Base-by-base conservation (phyloP, 345 rosid genomes). In the Pistacia vera region DNA sequence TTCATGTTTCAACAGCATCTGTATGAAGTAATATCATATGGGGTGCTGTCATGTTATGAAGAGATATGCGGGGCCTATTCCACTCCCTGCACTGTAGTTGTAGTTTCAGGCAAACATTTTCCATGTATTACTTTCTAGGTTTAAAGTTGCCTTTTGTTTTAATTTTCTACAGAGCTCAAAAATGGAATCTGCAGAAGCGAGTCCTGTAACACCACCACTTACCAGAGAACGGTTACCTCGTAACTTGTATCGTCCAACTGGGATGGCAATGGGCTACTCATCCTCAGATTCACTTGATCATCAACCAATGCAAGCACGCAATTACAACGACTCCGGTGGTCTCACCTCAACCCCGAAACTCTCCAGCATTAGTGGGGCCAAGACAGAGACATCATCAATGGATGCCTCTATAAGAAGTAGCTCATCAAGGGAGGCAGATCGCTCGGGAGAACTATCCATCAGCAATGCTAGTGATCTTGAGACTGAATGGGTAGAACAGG, bases 401-500 rank as follows among this genome's bases (percentile, higher is more conserved):
- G 98, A 93, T 70, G 93, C 98, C 35, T 90, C 99, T 1, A 83
- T 95, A 70, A 86, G 96, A 70, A 95, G 98, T 44, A 94, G 97
- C 60, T 96, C 99, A 5, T 96, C 99, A 0, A 89, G 97, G 78
- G 99, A 96, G 41, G 98, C 92, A 57, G 99, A 92, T 72, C 82
- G 91, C 69, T 94, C 98, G 0, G 90, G 91, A 76, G 97, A 91
- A 74, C 80, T 88, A 75, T 96, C 98, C 49, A 75, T 89, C 63
- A 97, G 99, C 85, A 92, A 89, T 75, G 99, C 97, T 52, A 94
- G 98, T 80, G 98, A 94, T 68, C 73, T 88, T 56, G 98, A 91
- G 62, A 78, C 88, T 20, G 99, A 97, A 79, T 94, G 98, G 98
- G 93, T 97, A 25, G 99, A 92, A 81, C 88, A 97, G 83, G 99